Conservation (phyloP, 148 eudicot genomes). For the Talinum fruticosum region DNA sequence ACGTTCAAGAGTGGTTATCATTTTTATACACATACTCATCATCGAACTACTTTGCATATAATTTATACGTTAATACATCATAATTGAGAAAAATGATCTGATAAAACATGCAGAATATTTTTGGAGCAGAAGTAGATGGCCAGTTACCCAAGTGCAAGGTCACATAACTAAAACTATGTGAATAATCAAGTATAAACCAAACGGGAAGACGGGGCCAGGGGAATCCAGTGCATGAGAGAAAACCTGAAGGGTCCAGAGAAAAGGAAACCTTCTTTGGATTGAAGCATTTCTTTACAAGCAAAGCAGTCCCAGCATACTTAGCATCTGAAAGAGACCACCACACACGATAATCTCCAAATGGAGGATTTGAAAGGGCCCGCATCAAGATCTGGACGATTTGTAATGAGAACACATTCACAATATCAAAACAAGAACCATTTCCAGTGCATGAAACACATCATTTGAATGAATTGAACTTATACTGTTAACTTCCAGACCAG, state of each 20-base stretch:
- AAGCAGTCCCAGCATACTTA: conserved; percentile 96
- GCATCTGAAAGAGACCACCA: conserved; percentile 99
- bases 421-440: not conserved
- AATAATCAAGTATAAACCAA: not conserved
- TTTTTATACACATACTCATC: not conserved
- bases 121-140: not conserved
- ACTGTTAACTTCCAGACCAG: not conserved
- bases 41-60: not conserved
- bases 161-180: not conserved
- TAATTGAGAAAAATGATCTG: not conserved
- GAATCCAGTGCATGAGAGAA: not conserved
- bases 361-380: conserved; percentile 86
- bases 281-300: conserved; percentile 80
- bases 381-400: conserved; percentile 54
- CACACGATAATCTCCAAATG: conserved; percentile 66
- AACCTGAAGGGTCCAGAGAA: conserved; percentile 78
- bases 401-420: conserved; percentile 1
- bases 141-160: not conserved
- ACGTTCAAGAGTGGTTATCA: not conserved
- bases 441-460: conserved; percentile 7
- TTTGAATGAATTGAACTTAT: not conserved
- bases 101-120: not conserved
- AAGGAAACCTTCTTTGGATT: conserved; percentile 71
- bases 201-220: not conserved
- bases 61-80: not conserved